phyloP scores from a whole-genome alignment of 2,329 filamentous ascomycete genomes.

The Xylaria multiplex region DNA sequence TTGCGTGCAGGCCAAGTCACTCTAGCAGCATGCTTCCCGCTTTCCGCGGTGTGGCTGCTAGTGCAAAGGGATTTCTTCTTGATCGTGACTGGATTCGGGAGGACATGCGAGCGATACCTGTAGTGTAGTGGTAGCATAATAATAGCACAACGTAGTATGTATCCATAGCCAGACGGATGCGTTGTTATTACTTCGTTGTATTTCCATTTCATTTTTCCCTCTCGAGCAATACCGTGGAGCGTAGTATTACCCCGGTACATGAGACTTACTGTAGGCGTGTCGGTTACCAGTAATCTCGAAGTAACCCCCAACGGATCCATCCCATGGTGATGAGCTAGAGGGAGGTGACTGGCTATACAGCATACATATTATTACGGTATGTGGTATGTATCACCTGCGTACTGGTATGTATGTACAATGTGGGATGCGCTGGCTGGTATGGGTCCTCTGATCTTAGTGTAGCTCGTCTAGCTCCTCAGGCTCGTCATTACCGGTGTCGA shows the following conservation, averaged over 20 bases:
- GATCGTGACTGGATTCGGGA: slow-evolving; percentile 36
- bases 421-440: slow-evolving; percentile 39
- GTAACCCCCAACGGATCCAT: slow-evolving; percentile 7
- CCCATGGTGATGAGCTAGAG: slow-evolving; percentile 25
- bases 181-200: neutral
- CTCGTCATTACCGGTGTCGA: slow-evolving; percentile 37
- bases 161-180: slow-evolving; percentile 7
- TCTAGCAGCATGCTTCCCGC: slow-evolving; percentile 43
- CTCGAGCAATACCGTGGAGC: neutral
- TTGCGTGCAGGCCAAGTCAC: slow-evolving; percentile 38
- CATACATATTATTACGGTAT: slow-evolving; percentile 28
- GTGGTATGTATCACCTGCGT: slow-evolving; percentile 26
- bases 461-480: slow-evolving; percentile 20
- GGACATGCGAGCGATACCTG: slow-evolving; percentile 36
- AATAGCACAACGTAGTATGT: neutral
- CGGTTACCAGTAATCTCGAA: slow-evolving; percentile 17
- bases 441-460: slow-evolving; percentile 29
- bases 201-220: neutral
- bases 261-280: slow-evolving; percentile 3
- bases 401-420: slow-evolving; percentile 28
- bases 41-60: slow-evolving; percentile 47
- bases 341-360: slow-evolving; percentile 28
- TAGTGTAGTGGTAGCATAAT: slow-evolving; percentile 15
- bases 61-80: slow-evolving; percentile 35
- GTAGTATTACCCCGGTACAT: neutral